phyloP scores from a whole-genome alignment of 2,329 filamentous ascomycete species.

The Phyllosticta citrichinensis region DNA sequence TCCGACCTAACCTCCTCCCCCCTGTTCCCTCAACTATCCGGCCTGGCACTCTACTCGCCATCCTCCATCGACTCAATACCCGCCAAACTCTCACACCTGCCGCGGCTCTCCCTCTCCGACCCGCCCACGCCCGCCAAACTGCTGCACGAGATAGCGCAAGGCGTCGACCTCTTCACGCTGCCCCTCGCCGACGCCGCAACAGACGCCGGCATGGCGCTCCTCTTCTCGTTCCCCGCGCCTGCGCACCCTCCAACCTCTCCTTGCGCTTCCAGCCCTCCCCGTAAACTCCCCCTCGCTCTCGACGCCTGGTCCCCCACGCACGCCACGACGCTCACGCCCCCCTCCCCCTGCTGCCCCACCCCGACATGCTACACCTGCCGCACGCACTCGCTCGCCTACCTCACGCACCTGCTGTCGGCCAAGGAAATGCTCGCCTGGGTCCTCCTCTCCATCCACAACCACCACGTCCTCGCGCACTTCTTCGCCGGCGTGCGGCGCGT shows the following conservation, averaged over 20 bases:
- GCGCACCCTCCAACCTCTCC: constrained; percentile 5
- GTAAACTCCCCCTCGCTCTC: constrained; percentile 47
- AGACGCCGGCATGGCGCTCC: constrained; percentile 75
- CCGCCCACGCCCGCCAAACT: constrained; percentile 65
- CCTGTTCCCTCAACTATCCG: constrained; percentile 39
- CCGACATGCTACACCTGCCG: constrained; percentile 70
- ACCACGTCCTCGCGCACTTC: constrained; percentile 61
- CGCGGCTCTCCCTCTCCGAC: constrained; percentile 64
- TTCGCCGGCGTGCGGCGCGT: constrained; percentile 60
- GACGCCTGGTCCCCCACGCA: constrained; percentile 64
- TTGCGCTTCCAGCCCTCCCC: too few species aligned
- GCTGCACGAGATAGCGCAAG: constrained; percentile 63
- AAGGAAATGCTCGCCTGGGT: constrained; percentile 98
- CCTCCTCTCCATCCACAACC: constrained; percentile 85
- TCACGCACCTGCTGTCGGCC: constrained; percentile 77
- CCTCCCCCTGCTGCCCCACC: constrained; percentile 46
- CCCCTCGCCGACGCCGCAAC: constrained; percentile 66
- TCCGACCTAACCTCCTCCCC: constrained; percentile 54
- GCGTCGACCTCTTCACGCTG: constrained; percentile 69
- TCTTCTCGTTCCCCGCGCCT: constrained; percentile 59
- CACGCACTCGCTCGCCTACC: constrained; percentile 74
- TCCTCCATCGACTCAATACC: constrained; percentile 59
- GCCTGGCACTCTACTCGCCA: constrained; percentile 70
- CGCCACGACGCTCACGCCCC: constrained; percentile 38
- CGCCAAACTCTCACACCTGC: constrained; percentile 49